Conservation (phyloP, 2,329 filamentous ascomycete species). For the Domatiomyces catenatus region DNA sequence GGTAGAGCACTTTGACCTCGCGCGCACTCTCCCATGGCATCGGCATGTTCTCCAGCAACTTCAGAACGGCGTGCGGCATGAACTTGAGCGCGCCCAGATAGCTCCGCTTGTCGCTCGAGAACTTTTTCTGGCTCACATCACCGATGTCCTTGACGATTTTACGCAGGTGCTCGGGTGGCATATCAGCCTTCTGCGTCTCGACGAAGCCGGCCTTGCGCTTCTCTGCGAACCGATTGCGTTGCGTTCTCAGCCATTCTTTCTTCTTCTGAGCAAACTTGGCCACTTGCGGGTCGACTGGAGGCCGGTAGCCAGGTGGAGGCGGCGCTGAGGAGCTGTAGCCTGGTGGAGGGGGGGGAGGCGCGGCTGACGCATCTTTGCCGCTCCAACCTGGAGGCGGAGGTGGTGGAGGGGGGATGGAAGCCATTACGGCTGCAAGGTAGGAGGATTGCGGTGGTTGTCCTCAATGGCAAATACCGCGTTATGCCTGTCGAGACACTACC, state of each 20-base stretch:
- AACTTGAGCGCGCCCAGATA: constrained; percentile 96
- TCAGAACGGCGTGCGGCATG: constrained; percentile 96
- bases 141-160: constrained; percentile 98
- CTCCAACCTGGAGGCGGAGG: constrained; percentile 49
- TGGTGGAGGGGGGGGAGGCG: constrained; percentile 33
- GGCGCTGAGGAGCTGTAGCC: constrained; percentile 39
- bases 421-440: constrained; percentile 30
- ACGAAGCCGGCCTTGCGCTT: constrained; percentile 94
- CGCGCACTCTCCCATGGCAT: constrained; percentile 98
- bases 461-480: too few species aligned
- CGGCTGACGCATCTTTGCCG: constrained; percentile 20
- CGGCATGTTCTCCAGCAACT: constrained; percentile 96
- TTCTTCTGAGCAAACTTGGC: constrained; percentile 98
- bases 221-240: constrained; percentile 87
- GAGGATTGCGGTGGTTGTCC: not conserved
- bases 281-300: constrained; percentile 63
- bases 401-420: constrained; percentile 45
- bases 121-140: constrained; percentile 98
- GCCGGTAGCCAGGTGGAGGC: constrained; percentile 72
- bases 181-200: constrained; percentile 94
- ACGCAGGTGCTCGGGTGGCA: constrained; percentile 93
- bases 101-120: constrained; percentile 94
- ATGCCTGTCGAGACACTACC: too few species aligned
- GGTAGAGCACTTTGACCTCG: constrained; percentile 95
- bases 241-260: constrained; percentile 89